Evolutionary conservation across 2,329 filamentous ascomycete species (phyloP), one percentile per base, ranked within the genome.

Genomic region (Rosellinia necatrix): DNA sequence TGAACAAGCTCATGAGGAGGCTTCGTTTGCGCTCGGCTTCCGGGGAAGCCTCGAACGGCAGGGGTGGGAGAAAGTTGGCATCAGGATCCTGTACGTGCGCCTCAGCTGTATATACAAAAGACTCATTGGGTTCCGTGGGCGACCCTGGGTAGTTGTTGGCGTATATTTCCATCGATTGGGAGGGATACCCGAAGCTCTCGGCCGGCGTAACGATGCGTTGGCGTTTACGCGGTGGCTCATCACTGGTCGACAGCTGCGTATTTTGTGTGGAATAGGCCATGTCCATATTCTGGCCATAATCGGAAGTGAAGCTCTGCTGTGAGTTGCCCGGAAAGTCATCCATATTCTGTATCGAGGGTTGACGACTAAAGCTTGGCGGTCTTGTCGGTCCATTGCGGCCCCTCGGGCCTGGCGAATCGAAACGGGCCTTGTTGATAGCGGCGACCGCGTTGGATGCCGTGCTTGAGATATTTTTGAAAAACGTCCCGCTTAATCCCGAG

Each of bases 391-490:
- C 85, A 63, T 83, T 86, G 27, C 83, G 82, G 53, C 76, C 79
- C 56, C 89, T 80, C 4, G 89, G 89, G 6, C 83, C 88, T 1
- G 92, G 92, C 2, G 92, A 96, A 71, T 97, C 92, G 66, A 97
- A 89, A 10, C 93, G 85, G 13, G 94, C 93, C 76, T 97, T 97
- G 82, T 91, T 97, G 73, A 99, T 96, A 56, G 94, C 93, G 59
- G 92, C 92, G 53, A 99, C 90, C 24, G 94, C 94, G 66, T 92
- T 93, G 4, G 91, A 94, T 1, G 94, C 92, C 1, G 92, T 96
- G 61, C 86, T 89, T 3, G 93, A 97, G 62, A 99, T 97, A 69
- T 96, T 97, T 70, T 92, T 92, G 78, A 99, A 97, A 71, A 97
- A 97, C 1, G 94, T 97, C 15, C 92, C 92, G 42, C 89, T 86